Base-by-base conservation (phyloP, 768 basidiomycete genomes). In the Porpolomopsis calyptriformis region DNA sequence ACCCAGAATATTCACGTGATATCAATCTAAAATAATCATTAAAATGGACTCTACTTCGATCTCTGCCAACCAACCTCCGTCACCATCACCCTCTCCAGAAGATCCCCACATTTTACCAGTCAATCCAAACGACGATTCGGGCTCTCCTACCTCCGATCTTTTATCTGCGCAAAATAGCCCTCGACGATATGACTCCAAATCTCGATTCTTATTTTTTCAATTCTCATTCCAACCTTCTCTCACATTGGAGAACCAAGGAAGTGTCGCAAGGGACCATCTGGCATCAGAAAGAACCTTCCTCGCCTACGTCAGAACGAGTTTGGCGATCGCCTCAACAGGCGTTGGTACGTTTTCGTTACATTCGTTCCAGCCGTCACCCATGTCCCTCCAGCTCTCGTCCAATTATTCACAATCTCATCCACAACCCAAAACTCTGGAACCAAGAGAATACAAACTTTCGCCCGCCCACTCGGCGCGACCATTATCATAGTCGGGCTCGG, bases 251-350 rank as follows among this genome's bases (percentile, higher is more conserved):
- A 77, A 75, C 51, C 59, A 64, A 22, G 72, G 72, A 9, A 67
- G 63, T 45, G 71, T 73, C 42, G 74, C 74, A 23, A 61, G 75
- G 19, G 74, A 76, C 54, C 74, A 77, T 49, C 64, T 77, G 3
- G 70, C 74, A 1, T 64, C 64, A 7, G 75, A 76, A 50, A 60
- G 73, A 23, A 76, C 72, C 4, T 75, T 71, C 49, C 60, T 76
- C 2, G 72, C 74, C 10, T 76, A 75, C 56, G 61, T 75, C 16
- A 59, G 74, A 31, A 75, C 74, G 20, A 73, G 72, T 46, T 55
- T 73, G 8, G 61, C 72, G 4, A 64, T 75, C 11, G 64, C 71
- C 22, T 53, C 52, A 9, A 39, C 49, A 64, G 75, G 74, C 8
- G 69, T 77, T 40, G 58, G 59, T 59, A 36, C 42, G 60, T 50